Evolutionary conservation across 2,329 filamentous ascomycete species (phyloP), one percentile per base, ranked within the genome.

Genomic region (Dothideomycetes sp.): DNA sequence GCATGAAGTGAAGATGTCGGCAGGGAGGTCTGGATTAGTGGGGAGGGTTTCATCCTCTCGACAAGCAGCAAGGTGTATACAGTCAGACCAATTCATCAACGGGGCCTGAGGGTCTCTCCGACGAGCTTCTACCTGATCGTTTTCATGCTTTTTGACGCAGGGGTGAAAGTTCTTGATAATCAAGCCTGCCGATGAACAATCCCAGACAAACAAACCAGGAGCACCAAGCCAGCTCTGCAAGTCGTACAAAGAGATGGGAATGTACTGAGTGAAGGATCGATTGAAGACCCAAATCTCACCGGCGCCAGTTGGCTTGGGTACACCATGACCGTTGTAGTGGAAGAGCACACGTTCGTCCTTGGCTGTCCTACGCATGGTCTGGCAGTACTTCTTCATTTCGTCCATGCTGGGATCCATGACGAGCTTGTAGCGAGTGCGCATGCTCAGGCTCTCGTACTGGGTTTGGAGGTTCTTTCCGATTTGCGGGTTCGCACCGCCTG

Each of bases 241-340:
- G 56, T 98, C 91, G 54, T 94, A 95, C 7, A 98, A 68, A 1
- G 89, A 94, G 32, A 98, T 84, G 0, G 91, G 91, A 31, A 98
- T 98, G 57, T 98, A 98, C 62, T 98, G 91, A 0, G 91, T 98
- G 58, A 95, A 98, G 50, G 86, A 96, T 52, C 91, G 89, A 63
- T 98, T 98, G 61, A 98, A 98, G 4, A 96, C 93, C 91, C 91
- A 98, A 15, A 98, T 94, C 60, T 98, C 91, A 11, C 91, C 91
- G 4, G 89, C 95, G 3, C 84, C 79, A 1, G 91, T 98, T 3
- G 91, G 91, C 54, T 95, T 86, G 1, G 91, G 91, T 9, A 98
- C 91, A 34, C 91, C 91, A 59, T 98, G 91, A 12, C 91, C 91
- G 53, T 98, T 98, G 69, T 98, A 98, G 58, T 98, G 91, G 52